Percentiles rank a stretch among this genome's conserved stretches.
Evolutionary conservation across 345 rosid species (phyloP).

Genomic region (Erodium maritimum): DNA sequence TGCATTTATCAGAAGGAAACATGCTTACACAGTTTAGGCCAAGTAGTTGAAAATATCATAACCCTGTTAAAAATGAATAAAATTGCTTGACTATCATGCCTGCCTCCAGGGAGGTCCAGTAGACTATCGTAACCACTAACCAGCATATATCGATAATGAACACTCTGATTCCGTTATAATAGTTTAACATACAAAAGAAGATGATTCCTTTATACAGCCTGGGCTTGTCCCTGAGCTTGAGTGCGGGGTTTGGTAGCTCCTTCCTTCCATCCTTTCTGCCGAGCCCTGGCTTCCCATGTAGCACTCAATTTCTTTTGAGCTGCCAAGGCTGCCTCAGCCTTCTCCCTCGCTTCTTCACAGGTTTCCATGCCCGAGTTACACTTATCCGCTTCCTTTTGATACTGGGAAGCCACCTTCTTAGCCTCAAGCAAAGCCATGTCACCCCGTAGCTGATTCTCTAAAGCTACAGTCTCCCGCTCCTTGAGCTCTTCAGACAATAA

Average conservation of each 20-base stretch:
- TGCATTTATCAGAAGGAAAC: too few relatives aligned
- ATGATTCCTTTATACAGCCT: slow-evolving; percentile 19
- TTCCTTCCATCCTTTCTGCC: slow-evolving; percentile 79
- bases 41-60: too few relatives aligned
- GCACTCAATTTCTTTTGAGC: slow-evolving; percentile 69
- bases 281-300: slow-evolving; percentile 76
- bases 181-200: neutral
- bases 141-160: too few relatives aligned
- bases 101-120: too few relatives aligned
- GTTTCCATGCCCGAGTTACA: slow-evolving; percentile 98
- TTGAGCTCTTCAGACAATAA: slow-evolving; percentile 74
- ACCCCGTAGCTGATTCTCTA: slow-evolving; percentile 64
- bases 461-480: slow-evolving; percentile 63
- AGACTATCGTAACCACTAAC: too few relatives aligned
- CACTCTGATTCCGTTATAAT: neutral
- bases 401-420: slow-evolving; percentile 80
- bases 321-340: slow-evolving; percentile 51
- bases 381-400: slow-evolving; percentile 96
- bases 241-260: slow-evolving; percentile 31
- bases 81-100: too few relatives aligned
- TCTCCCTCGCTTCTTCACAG: slow-evolving; percentile 93
- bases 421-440: slow-evolving; percentile 82
- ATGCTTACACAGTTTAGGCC: too few relatives aligned
- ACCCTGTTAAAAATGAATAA: too few relatives aligned
- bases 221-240: slow-evolving; percentile 42